Percentiles rank a stretch among this genome's conserved stretches.
Conservation (phyloP, 176 grass and related monocot genomes). For the Ensete ventricosum region DNA sequence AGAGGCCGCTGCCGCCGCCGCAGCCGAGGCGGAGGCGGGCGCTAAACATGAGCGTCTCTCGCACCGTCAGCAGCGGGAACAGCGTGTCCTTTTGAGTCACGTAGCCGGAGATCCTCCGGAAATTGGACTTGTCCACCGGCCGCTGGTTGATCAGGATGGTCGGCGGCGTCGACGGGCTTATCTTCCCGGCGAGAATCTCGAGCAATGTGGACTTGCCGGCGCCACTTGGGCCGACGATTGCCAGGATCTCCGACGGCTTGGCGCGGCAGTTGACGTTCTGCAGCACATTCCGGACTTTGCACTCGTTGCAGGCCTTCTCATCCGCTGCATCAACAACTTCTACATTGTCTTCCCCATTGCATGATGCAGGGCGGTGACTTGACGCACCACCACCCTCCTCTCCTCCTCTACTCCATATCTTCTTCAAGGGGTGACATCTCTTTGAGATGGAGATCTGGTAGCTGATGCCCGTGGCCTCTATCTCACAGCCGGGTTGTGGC, state of each 20-base stretch:
- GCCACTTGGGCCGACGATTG: conserved; percentile 60
- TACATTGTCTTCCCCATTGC: background rate
- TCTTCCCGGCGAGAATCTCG: conserved; percentile 55
- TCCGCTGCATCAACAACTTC: background rate
- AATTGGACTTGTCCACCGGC: conserved; percentile 24
- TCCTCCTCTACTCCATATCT: conserved; percentile 60
- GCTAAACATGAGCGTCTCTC: conserved; percentile 55
- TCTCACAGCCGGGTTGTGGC: conserved; percentile 37
- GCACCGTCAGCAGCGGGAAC: conserved; percentile 61
- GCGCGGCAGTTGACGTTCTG: conserved; percentile 50
- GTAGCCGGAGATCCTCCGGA: conserved; percentile 42
- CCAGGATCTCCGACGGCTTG: conserved; percentile 47
- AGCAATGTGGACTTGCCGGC: conserved; percentile 66
- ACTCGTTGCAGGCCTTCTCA: background rate
- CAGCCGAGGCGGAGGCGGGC: conserved; percentile 47
- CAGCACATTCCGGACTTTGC: conserved; percentile 30
- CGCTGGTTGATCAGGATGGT: conserved; percentile 34
- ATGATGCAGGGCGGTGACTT: background rate
- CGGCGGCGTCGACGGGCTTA: background rate
- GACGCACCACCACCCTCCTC: background rate
- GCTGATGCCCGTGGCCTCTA: conserved; percentile 54
- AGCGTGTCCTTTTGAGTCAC: conserved; percentile 58
- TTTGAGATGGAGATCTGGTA: conserved; percentile 39
- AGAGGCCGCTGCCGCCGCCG: background rate
- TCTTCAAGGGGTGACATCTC: conserved; percentile 32